Evolutionary conservation across 805 yeast genomes (phyloP).

Genomic region (Pachysolen tannophilus): DNA sequence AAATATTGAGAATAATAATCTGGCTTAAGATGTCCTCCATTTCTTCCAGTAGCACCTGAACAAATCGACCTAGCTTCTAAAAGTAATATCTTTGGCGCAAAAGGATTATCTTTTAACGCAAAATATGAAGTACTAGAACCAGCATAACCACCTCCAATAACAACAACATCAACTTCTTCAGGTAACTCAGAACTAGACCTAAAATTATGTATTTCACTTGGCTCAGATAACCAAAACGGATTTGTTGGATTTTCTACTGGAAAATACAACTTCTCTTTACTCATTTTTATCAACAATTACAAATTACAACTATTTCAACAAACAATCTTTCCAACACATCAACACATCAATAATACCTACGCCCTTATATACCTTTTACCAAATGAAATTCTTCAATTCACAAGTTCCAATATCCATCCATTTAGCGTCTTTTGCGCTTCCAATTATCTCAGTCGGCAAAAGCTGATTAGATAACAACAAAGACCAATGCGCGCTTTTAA

Average conservation of each 20-base stretch:
- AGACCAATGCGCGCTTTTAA: too few species aligned
- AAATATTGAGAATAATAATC: slow-evolving; percentile 11
- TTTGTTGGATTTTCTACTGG: neutral
- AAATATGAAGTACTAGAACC: slow-evolving; percentile 33
- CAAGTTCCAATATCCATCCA: too few species aligned
- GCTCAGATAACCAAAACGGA: slow-evolving; percentile 17
- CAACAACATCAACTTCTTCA: slow-evolving; percentile 26
- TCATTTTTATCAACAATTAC: too few species aligned
- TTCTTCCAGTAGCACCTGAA: slow-evolving; percentile 36
- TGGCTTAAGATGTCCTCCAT: slow-evolving; percentile 40
- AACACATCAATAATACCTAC: too few species aligned
- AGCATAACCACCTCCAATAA: slow-evolving; percentile 39
- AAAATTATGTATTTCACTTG: slow-evolving; percentile 13
- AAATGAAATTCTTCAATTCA: too few species aligned
- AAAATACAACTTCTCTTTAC: neutral
- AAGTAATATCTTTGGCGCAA: slow-evolving; percentile 14
- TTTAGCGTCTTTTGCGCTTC: too few species aligned
- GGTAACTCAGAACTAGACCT: slow-evolving; percentile 24
- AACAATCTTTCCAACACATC: too few species aligned
- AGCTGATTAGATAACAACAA: too few species aligned
- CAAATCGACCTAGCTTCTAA: slow-evolving; percentile 34
- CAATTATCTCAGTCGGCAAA: too few species aligned
- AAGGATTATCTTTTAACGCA: slow-evolving; percentile 19
- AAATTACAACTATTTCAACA: too few species aligned
- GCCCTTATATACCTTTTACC: too few species aligned